A percentile compares a stretch with the other conserved stretches of the same genome.
phyloP scores from a whole-genome alignment of 495 filamentous ascomycete species.

The Penicillium canescens region DNA sequence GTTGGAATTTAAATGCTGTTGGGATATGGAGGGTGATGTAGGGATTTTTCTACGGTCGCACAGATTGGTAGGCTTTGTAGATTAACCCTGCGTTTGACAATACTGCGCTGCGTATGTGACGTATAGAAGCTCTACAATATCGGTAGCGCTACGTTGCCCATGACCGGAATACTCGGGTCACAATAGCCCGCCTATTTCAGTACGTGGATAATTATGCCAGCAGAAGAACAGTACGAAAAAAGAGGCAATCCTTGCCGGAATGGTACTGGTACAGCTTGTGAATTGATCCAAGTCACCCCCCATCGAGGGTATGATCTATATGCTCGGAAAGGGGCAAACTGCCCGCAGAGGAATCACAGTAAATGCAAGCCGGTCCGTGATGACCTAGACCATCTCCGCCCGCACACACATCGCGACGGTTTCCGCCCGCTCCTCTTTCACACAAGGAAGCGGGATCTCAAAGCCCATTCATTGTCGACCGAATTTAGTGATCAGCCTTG shows the following conservation, averaged over 20 bases:
- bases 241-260: neutral
- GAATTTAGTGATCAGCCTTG: conserved; percentile 46
- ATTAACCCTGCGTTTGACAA: neutral
- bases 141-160: neutral
- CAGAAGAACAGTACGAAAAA: neutral
- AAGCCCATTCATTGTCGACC: conserved; percentile 13
- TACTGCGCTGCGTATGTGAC: neutral
- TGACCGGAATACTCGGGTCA: neutral
- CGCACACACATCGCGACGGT: conserved; percentile 11
- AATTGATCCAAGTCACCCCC: conserved; percentile 43
- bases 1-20: neutral
- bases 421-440: conserved; percentile 15
- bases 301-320: conserved; percentile 42
- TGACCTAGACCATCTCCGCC: conserved; percentile 20
- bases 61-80: no score
- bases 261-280: conserved; percentile 46
- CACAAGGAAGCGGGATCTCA: conserved; percentile 18
- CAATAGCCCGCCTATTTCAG: neutral
- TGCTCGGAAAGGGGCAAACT: conserved; percentile 44
- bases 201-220: neutral
- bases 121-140: neutral
- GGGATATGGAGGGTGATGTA: neutral
- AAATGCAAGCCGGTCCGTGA: conserved; percentile 22
- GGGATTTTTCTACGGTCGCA: neutral
- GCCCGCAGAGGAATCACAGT: conserved; percentile 32